Conservation (phyloP, 2,329 filamentous ascomycete genomes). For the Pseudopyricularia javanii region DNA sequence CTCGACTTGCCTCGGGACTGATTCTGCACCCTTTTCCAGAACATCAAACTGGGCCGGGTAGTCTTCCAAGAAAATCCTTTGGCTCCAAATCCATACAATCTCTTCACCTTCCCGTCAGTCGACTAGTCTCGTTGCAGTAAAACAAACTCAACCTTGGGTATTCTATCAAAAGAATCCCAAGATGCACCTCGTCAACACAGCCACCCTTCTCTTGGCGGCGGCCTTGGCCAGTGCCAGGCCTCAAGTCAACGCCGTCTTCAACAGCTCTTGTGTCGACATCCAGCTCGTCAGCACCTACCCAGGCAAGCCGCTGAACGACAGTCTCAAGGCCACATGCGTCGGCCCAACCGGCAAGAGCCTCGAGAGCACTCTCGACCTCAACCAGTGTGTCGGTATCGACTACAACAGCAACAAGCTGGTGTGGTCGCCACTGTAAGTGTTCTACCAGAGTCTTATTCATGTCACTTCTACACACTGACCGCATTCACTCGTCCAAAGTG, state of each 20-base stretch:
- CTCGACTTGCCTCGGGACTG: no score
- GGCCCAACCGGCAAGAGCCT: not conserved
- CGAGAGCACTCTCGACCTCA: slow-evolving; percentile 8
- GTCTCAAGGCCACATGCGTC: slow-evolving; percentile 4
- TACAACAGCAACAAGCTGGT: slow-evolving; percentile 1
- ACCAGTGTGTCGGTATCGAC: slow-evolving; percentile 10
- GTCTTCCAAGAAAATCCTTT: no score
- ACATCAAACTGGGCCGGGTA: no score
- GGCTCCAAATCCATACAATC: no score
- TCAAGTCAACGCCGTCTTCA: not conserved
- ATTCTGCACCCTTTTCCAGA: no score
- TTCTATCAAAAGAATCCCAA: not conserved
- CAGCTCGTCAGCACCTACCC: not conserved
- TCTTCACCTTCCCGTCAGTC: no score
- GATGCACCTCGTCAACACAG: not conserved
- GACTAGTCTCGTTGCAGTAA: no score
- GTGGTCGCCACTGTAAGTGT: slow-evolving; percentile 8
- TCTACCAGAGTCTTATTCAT: not conserved
- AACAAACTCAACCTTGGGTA: not conserved
- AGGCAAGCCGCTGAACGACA: not conserved
- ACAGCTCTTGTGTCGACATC: not conserved
- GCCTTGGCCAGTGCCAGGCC: not conserved
- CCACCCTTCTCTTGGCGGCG: not conserved
- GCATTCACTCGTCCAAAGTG: slow-evolving; percentile 3
- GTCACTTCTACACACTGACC: not conserved